Conservation (phyloP, 495 filamentous ascomycete species). For the Penicillium desertorum region DNA sequence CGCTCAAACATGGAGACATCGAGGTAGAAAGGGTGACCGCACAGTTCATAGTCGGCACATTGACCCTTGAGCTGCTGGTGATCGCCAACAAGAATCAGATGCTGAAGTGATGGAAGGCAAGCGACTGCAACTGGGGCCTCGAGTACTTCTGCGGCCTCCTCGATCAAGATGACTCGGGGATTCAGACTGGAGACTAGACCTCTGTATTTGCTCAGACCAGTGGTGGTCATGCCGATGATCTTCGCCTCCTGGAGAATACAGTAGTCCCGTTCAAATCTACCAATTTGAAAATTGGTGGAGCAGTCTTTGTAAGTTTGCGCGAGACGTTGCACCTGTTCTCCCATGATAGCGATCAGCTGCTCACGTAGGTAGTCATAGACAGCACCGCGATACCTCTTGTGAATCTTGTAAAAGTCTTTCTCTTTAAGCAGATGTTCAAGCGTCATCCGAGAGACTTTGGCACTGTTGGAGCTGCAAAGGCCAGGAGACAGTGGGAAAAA, state of each 20-base stretch:
- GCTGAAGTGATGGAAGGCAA: slow-evolving; percentile 66
- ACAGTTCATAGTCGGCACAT: slow-evolving; percentile 55
- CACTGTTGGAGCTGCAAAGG: slow-evolving; percentile 37
- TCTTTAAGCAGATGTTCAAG: slow-evolving; percentile 25
- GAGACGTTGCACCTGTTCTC: slow-evolving; percentile 41
- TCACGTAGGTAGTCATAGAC: slow-evolving; percentile 59
- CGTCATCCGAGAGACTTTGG: slow-evolving; percentile 6
- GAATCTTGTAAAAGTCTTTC: slow-evolving; percentile 59
- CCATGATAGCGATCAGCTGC: slow-evolving; percentile 43
- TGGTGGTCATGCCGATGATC: slow-evolving; percentile 73
- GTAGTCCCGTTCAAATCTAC: slow-evolving; percentile 57
- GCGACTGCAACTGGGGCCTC: slow-evolving; percentile 65
- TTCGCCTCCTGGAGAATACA: slow-evolving; percentile 52
- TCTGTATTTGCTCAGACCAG: slow-evolving; percentile 87
- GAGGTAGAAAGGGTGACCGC: slow-evolving; percentile 57
- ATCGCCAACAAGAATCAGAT: slow-evolving; percentile 74
- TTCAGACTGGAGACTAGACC: slow-evolving; percentile 66
- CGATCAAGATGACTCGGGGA: slow-evolving; percentile 66
- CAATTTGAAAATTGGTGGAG: slow-evolving; percentile 46
- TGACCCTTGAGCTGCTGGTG: slow-evolving; percentile 70
- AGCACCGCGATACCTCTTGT: slow-evolving; percentile 48
- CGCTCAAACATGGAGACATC: slow-evolving; percentile 76
- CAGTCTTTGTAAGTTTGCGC: slow-evolving; percentile 43
- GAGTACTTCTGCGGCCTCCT: slow-evolving; percentile 74
- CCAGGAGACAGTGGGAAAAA: slow-evolving; percentile 48